A percentile compares a stretch with the other conserved stretches of the same genome.
Evolutionary conservation across 495 filamentous ascomycete species (phyloP).

Genomic region (Penicillium herquei): DNA sequence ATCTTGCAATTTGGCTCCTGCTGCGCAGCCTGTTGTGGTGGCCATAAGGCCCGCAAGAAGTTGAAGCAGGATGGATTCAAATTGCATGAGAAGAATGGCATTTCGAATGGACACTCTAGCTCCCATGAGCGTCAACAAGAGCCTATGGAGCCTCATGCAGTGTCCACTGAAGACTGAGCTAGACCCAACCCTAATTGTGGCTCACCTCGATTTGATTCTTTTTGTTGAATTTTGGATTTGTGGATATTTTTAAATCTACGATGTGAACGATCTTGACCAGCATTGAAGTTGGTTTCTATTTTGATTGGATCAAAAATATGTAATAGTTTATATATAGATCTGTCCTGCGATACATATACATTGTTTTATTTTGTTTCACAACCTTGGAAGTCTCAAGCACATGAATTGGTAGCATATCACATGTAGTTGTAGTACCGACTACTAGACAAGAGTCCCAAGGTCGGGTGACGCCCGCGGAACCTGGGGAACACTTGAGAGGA

Average conservation of each 20-base stretch:
- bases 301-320: background rate
- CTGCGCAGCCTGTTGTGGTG: constrained; percentile 55
- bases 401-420: too few relatives aligned
- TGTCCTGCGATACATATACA: background rate
- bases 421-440: too few relatives aligned
- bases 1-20: constrained; percentile 68
- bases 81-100: constrained; percentile 14
- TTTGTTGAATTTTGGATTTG: background rate
- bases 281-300: background rate
- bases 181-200: background rate
- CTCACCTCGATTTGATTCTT: background rate
- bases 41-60: constrained; percentile 40
- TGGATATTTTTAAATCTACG: background rate
- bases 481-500: too few relatives aligned
- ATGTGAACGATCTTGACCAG: background rate
- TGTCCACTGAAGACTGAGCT: constrained; percentile 2
- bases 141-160: constrained; percentile 10
- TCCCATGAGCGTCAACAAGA: constrained; percentile 68
- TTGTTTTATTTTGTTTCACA: background rate
- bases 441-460: too few relatives aligned
- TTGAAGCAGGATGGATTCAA: constrained; percentile 28
- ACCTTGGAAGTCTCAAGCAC: too few relatives aligned
- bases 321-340: background rate
- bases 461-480: too few relatives aligned
- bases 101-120: background rate